Evolutionary conservation across 2,329 filamentous ascomycete species (phyloP).

Genomic region (Ophiostoma himal-ulmi): DNA sequence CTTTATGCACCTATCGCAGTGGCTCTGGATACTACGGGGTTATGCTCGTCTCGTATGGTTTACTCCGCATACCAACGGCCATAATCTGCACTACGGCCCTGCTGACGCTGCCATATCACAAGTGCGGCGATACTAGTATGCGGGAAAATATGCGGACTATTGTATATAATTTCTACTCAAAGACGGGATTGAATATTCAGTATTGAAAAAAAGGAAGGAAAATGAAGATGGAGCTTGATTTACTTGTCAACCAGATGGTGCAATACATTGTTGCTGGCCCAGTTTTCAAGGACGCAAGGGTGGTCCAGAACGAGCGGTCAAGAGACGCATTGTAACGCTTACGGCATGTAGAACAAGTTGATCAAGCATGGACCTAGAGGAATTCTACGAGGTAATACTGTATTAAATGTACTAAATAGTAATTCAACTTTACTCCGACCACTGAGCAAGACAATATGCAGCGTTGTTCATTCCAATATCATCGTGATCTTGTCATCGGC

Average conservation of each 20-base stretch:
- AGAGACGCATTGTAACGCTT: slow-evolving; percentile 8
- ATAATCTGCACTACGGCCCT: neutral
- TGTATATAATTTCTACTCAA: neutral
- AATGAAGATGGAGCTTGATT: neutral
- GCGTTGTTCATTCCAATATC: neutral
- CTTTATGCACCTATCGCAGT: neutral
- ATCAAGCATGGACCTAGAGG: neutral
- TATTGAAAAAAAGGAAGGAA: neutral
- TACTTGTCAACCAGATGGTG: neutral
- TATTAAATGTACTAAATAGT: neutral
- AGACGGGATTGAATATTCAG: neutral
- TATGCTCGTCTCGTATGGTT: neutral
- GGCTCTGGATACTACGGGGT: neutral
- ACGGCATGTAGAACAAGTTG: slow-evolving; percentile 1
- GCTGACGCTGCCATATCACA: neutral
- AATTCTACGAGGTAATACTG: no score
- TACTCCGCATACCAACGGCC: neutral
- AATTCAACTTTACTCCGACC: neutral
- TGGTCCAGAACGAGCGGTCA: slow-evolving; percentile 11
- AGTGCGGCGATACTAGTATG: neutral
- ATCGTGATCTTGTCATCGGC: neutral
- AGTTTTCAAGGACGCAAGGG: slow-evolving; percentile 8
- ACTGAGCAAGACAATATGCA: neutral
- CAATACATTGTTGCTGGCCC: neutral
- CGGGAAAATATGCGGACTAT: neutral